Evolutionary conservation across 2,329 filamentous ascomycete genomes (phyloP), one percentile per base, ranked within the genome.

Genomic region (Arthrinium phaeospermum): DNA sequence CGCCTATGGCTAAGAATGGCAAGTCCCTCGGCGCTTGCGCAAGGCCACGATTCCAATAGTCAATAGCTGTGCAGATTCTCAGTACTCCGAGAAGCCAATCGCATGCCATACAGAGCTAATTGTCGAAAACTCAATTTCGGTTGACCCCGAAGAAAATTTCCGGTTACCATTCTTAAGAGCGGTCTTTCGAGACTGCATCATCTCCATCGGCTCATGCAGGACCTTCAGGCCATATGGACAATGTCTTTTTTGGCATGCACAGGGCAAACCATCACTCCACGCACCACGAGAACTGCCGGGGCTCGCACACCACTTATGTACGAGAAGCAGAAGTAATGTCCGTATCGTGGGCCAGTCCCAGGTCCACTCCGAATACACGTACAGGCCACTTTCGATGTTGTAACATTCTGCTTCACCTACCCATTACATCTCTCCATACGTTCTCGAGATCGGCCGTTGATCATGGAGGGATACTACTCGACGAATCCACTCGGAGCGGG

Each of bases 401-500:
- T 22, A 64, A 41, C 57, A 64, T 12, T 41, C 14, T 24, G 19
- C 22, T n/a, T 51, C 13, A 41, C 37, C 34, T 41, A 41, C 13
- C 57, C 57, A 41, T 64, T 22, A 10, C 19, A 19, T 37, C 19
- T 14, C 16, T 64, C 34, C 57, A 41, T 41, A 64, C 34, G 19
- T 64, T 34, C 7, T 64, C 57, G 41, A 64, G 57, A 64, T 64
- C 57, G 57, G 34, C 57, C 57, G 57, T 64, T 64, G 57, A 64
- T 41, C 57, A 64, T 64, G 30, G 57, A 64, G 57, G 30, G 12
- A 61, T 61, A 64, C 30, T 34, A 41, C 57, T n/a, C 19, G n/a
- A 34, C 13, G n/a, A 41, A 24, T 19, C 57, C 57, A 64, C 34
- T 41, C 57, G 22, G 57, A 34, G 57, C 34, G 57, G 57, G 57